Evolutionary conservation across 306 rosid genomes (phyloP), one percentile per base, ranked within the genome.

Genomic region (Urtica urens): DNA sequence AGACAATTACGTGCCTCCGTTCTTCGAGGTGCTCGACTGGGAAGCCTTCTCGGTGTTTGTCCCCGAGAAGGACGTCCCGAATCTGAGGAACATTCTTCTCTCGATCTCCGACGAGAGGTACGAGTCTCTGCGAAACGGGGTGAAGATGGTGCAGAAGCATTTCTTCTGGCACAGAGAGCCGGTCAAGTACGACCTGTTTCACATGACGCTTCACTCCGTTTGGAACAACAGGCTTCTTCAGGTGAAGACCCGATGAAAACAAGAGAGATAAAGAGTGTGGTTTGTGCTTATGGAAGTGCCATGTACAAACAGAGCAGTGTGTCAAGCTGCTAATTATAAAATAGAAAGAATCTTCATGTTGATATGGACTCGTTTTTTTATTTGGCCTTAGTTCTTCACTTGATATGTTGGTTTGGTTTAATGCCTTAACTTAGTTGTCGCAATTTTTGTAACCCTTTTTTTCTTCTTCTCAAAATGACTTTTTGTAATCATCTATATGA

Each of bases 221-320:
- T 87, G 94, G 94, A 59, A 76, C 67, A 80, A 52, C 21, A 72
- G 93, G 64, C 62, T 87, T 59, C 70, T 66, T 53, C 93, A 80
- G 46, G 58, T 75, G 12, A 45, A 58, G 46, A 37, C 57, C 73
- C 60, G 10, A 18, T 58, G 53, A 60, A 21, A 17, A 35, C 23
- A n/a, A n/a, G n/a, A n/a, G n/a, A 31, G 46, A 64, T 37, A 42
- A 26, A 39, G 53, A 51, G 57, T 51, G 47, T 53, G 54, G 60
- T 56, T 61, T 31, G n/a, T 37, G 55, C 27, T 22, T 49, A 60
- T 49, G 29, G 62, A 48, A 56, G 25, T 57, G 38, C 24, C 13
- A 24, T 49, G 46, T 17, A 40, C 58, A 30, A 9, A n/a, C n/a
- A n/a, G n/a, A n/a, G n/a, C n/a, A n/a, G n/a, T n/a, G n/a, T n/a